Evolutionary conservation across 768 basidiomycete genomes (phyloP), one percentile per base, ranked within the genome.

Genomic region (Hemileccinum rubropunctum): DNA sequence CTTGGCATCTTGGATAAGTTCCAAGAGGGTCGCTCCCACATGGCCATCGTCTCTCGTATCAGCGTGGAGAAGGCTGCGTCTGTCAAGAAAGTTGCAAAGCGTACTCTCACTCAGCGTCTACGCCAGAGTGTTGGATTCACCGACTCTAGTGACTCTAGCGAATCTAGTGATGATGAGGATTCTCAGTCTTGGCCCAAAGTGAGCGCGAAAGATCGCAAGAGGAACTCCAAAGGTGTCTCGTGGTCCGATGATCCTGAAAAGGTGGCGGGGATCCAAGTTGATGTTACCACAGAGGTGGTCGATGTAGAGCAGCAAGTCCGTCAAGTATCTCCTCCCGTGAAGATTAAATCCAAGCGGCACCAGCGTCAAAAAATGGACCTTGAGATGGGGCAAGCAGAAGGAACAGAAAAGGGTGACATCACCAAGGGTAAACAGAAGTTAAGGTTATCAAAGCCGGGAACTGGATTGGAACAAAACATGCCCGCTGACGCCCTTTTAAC

Each of bases 21-120:
- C 66, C 91, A 94, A 65, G 91, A 92, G 61, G 92, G 91, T 4
- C 78, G 90, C 27, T 90, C 87, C 36, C 92, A 95, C 64, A 94
- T 95, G 81, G 92, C 92, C 18, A 88, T 95, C 57, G 90, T 94
- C 46, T 84, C 83, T 53, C 81, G 89, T 39, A 81, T 88, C 57
- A 86, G 83, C 45, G 76, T 76, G 12, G 82, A 85, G 50, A 85
- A 83, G 67, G 87, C 87, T 15, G 76, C 81, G n/a, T 84, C 83
- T 45, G 83, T 92, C 48, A 92, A 91, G 77, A 80, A 88, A 56
- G 87, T 83, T 4, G 89, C 89, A 36, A 92, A 91, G 62, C 79
- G 80, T 42, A 84, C 87, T 6, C 73, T 94, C 28, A 88, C 88
- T 0, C 86, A 89, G 54, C 84, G 90, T 44, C 74, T 93, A 21